Evolutionary conservation across 768 basidiomycete species (phyloP).

Genomic region (Auricularia auricula-judae): DNA sequence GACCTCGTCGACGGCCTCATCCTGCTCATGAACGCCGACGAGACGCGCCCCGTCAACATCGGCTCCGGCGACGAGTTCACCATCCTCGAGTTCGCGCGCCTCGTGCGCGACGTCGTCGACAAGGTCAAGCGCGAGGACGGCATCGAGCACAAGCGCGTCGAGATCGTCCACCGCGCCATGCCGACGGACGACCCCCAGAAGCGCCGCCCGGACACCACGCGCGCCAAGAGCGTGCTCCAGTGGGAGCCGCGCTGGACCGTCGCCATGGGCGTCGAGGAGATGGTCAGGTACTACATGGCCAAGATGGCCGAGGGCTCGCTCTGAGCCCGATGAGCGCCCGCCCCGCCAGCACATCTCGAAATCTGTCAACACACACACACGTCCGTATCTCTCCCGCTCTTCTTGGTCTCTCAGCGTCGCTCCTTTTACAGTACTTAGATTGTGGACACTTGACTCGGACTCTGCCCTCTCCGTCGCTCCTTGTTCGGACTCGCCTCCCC

Average conservation of each 20-base stretch:
- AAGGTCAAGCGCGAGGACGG: slow-evolving; percentile 86
- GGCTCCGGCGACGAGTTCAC: slow-evolving; percentile 95
- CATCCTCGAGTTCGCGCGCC: slow-evolving; percentile 86
- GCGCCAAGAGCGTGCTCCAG: slow-evolving; percentile 69
- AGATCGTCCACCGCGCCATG: slow-evolving; percentile 63
- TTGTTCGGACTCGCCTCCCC: too few species aligned
- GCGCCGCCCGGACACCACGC: slow-evolving; percentile 83
- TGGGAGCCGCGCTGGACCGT: slow-evolving; percentile 96
- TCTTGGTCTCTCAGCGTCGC: too few species aligned
- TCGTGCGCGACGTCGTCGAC: slow-evolving; percentile 86
- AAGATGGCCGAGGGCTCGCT: slow-evolving; percentile 67
- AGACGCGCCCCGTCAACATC: slow-evolving; percentile 92
- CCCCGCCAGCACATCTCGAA: too few species aligned
- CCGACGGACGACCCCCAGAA: slow-evolving; percentile 92
- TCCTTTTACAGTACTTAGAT: too few species aligned
- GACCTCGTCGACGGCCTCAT: slow-evolving; percentile 93
- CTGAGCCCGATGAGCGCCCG: neutral
- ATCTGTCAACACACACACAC: too few species aligned
- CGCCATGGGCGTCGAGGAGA: slow-evolving; percentile 88
- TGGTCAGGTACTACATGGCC: slow-evolving; percentile 86
- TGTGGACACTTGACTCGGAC: too few species aligned
- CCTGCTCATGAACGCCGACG: slow-evolving; percentile 88
- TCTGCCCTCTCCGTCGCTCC: too few species aligned
- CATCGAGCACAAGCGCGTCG: slow-evolving; percentile 31
- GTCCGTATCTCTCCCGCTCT: too few species aligned